phyloP scores from a whole-genome alignment of 2,329 filamentous ascomycete genomes.

The Alternaria dauci region DNA sequence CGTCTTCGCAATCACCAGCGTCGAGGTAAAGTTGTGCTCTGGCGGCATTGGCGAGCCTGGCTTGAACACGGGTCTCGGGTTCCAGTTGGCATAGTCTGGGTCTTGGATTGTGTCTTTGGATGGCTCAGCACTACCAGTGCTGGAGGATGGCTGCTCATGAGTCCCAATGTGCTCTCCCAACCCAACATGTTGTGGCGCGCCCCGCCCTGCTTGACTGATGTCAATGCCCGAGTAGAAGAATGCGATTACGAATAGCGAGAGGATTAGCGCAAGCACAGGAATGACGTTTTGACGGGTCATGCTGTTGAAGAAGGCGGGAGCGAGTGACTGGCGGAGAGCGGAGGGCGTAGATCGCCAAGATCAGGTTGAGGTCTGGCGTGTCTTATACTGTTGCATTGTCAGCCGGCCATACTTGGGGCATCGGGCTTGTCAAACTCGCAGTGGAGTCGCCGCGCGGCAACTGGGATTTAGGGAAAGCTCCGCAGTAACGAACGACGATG shows the following conservation, averaged over 20 bases:
- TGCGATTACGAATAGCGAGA: conserved; percentile 47
- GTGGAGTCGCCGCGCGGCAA: conserved; percentile 27
- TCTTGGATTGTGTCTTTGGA: conserved; percentile 26
- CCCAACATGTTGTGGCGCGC: conserved; percentile 52
- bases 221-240: conserved; percentile 51
- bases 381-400: conserved; percentile 9
- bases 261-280: conserved; percentile 41
- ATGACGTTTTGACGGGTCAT: conserved; percentile 43
- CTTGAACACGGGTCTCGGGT: conserved; percentile 46
- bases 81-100: conserved; percentile 49
- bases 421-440: conserved; percentile 17
- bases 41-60: conserved; percentile 49
- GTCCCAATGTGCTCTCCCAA: conserved; percentile 48
- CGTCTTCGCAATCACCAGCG: conserved; percentile 63
- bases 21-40: conserved; percentile 62
- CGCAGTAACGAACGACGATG: conserved; percentile 5
- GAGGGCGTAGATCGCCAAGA: conserved; percentile 1
- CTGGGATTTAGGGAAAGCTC: conserved; percentile 7
- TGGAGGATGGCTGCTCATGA: conserved; percentile 19
- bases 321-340: conserved; percentile 4
- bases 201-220: conserved; percentile 47
- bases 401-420: conserved; percentile 1
- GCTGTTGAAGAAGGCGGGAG: conserved; percentile 10
- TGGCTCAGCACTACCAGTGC: conserved; percentile 11
- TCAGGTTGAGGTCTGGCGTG: not conserved